A percentile compares a stretch with the other conserved stretches of the same genome.
Conservation (phyloP, 768 basidiomycete species). For the Auriscalpium vulgare region DNA sequence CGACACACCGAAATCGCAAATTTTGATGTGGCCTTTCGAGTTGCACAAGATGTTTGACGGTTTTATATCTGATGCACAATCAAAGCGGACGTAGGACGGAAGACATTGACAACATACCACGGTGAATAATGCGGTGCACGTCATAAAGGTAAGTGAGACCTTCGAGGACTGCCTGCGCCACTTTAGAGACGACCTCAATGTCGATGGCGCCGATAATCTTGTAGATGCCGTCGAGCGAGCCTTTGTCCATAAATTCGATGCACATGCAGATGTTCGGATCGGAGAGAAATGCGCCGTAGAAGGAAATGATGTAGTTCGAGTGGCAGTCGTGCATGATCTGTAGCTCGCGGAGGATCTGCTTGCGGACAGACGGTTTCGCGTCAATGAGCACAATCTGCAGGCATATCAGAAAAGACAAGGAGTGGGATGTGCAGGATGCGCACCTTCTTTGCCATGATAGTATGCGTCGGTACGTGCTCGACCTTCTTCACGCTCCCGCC, state of each 20-base stretch:
- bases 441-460: slow-evolving; percentile 98
- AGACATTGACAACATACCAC: slow-evolving; percentile 52
- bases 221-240: slow-evolving; percentile 91
- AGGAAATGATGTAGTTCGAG: slow-evolving; percentile 90
- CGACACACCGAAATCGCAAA: slow-evolving; percentile 98
- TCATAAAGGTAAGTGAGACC: slow-evolving; percentile 97
- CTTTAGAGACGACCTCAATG: slow-evolving; percentile 86
- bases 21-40: slow-evolving; percentile 93
- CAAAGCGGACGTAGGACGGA: neutral
- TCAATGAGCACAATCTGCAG: slow-evolving; percentile 88
- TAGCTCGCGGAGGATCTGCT: slow-evolving; percentile 94
- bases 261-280: slow-evolving; percentile 99
- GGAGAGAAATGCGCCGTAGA: slow-evolving; percentile 92
- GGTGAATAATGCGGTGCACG: slow-evolving; percentile 94
- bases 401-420: neutral
- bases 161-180: slow-evolving; percentile 91
- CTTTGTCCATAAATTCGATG: slow-evolving; percentile 96
- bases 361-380: slow-evolving; percentile 91
- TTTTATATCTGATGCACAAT: slow-evolving; percentile 73
- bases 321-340: slow-evolving; percentile 99
- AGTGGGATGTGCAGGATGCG: slow-evolving; percentile 19
- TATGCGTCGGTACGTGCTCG: slow-evolving; percentile 83
- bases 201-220: slow-evolving; percentile 92
- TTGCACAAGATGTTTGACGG: slow-evolving; percentile 97
- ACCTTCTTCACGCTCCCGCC: slow-evolving; percentile 97